Conservation (phyloP, 1,139 yeast species). For the Hyphopichia khmerensis region DNA sequence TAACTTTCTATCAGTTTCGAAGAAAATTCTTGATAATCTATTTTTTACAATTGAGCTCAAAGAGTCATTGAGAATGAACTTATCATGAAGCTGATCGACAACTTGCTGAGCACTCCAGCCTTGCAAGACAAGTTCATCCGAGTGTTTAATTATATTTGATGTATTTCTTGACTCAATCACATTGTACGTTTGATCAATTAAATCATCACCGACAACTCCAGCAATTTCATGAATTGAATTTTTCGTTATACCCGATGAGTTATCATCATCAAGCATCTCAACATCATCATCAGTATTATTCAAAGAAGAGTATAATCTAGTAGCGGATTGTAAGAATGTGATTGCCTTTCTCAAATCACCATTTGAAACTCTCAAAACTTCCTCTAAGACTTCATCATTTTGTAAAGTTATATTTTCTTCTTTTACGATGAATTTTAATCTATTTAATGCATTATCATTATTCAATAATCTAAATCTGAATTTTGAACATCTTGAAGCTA, state of each 20-base stretch:
- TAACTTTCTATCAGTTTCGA: constrained; percentile 73
- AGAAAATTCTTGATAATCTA: constrained; percentile 59
- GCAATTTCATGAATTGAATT: constrained; percentile 69
- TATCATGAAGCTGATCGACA: constrained; percentile 77
- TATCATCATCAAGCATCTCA: constrained; percentile 21
- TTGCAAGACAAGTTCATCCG: constrained; percentile 57
- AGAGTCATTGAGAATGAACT: constrained; percentile 56
- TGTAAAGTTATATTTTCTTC: constrained; percentile 50
- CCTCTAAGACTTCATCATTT: constrained; percentile 52
- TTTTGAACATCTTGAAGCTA: constrained; percentile 94
- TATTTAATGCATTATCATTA: constrained; percentile 61
- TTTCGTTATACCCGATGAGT: constrained; percentile 38
- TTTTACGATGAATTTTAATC: constrained; percentile 63
- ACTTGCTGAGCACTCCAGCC: constrained; percentile 91
- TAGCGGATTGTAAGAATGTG: constrained; percentile 84
- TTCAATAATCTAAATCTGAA: constrained; percentile 85
- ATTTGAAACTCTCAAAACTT: constrained; percentile 64
- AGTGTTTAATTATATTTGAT: constrained; percentile 39
- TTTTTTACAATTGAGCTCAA: constrained; percentile 61
- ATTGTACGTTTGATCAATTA: constrained; percentile 44
- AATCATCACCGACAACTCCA: constrained; percentile 71
- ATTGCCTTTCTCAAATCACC: constrained; percentile 96
- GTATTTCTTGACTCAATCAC: constrained; percentile 38
- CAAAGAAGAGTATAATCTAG: constrained; percentile 51
- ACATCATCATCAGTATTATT: constrained; percentile 11